A percentile compares a stretch with the other conserved stretches of the same genome.
These are phyloP conservation scores for Curvularia sp. DNA, from an alignment of 2,329 filamentous ascomycete genomes.

Conservation along the genomic window DNA sequence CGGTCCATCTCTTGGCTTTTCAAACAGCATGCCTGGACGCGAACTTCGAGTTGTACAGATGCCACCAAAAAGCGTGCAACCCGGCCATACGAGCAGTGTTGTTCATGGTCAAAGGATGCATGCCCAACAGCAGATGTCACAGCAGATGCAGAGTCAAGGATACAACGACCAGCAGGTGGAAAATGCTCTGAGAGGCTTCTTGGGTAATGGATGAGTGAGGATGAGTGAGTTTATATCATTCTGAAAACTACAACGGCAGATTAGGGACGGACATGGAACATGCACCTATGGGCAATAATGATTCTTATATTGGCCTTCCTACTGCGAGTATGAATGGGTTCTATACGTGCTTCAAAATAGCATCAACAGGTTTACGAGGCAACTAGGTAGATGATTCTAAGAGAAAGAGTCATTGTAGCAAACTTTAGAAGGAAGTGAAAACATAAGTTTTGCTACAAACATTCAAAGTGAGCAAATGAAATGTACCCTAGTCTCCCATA, in stretches of 20 bases:
- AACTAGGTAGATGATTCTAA: neutral
- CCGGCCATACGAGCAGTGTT: conserved; percentile 17
- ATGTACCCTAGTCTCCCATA: neutral
- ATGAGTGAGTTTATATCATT: neutral
- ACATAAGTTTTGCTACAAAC: neutral
- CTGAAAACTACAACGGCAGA: neutral
- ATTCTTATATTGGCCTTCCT: neutral
- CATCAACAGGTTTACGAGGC: neutral
- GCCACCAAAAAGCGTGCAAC: neutral
- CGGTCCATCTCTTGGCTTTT: neutral
- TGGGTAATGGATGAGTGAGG: conserved; percentile 17
- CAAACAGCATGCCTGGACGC: neutral
- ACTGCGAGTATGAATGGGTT: neutral
- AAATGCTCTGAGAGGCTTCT: conserved; percentile 35
- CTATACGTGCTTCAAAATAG: neutral
- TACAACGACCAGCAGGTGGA: conserved; percentile 38
- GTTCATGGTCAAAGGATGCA: conserved; percentile 3
- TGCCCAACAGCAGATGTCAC: conserved; percentile 18
- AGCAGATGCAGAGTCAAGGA: conserved; percentile 19
- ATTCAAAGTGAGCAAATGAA: neutral
- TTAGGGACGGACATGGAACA: neutral
- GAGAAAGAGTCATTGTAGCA: neutral
- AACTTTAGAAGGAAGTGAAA: neutral
- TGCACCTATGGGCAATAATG: neutral
- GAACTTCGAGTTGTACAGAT: neutral